phyloP scores from a whole-genome alignment of 2,329 filamentous ascomycete genomes.

The Penicillium freii region DNA sequence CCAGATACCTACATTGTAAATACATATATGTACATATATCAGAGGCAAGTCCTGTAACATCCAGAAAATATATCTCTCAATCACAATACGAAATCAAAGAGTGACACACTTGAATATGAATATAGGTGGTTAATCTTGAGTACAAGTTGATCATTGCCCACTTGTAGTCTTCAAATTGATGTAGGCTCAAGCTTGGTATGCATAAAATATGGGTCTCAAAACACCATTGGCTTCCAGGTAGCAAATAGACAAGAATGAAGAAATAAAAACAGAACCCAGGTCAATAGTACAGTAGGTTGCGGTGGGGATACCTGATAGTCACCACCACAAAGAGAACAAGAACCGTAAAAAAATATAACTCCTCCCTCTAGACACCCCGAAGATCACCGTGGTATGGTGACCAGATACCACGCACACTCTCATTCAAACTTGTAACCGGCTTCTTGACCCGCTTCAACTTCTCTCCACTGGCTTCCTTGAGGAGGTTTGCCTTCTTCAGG shows the following conservation, averaged over 20 bases:
- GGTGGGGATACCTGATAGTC: slow-evolving; percentile 14
- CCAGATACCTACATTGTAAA: background rate
- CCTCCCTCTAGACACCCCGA: slow-evolving; percentile 46
- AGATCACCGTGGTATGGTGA: slow-evolving; percentile 60
- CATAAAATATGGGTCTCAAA: slow-evolving; percentile 19
- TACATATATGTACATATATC: background rate
- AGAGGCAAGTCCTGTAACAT: background rate
- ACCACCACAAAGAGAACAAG: slow-evolving; percentile 11
- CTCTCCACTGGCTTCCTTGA: slow-evolving; percentile 49
- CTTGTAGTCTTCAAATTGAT: slow-evolving; percentile 1
- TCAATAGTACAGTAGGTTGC: slow-evolving; percentile 33
- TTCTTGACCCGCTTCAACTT: slow-evolving; percentile 55
- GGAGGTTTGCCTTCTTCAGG: slow-evolving; percentile 65
- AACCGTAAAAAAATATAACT: slow-evolving; percentile 10
- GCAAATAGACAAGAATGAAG: slow-evolving; percentile 19
- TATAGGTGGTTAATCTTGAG: background rate
- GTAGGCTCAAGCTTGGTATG: slow-evolving; percentile 26
- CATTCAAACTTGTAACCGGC: slow-evolving; percentile 61
- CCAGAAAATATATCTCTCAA: background rate
- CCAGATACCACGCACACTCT: slow-evolving; percentile 65
- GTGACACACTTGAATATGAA: background rate
- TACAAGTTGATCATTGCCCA: background rate
- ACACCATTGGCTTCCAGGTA: slow-evolving; percentile 12
- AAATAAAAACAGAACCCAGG: slow-evolving; percentile 18
- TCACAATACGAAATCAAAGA: no score